Base-by-base conservation (phyloP, 176 grass and related monocot species). In the Hyparrhenia diplandra region DNA sequence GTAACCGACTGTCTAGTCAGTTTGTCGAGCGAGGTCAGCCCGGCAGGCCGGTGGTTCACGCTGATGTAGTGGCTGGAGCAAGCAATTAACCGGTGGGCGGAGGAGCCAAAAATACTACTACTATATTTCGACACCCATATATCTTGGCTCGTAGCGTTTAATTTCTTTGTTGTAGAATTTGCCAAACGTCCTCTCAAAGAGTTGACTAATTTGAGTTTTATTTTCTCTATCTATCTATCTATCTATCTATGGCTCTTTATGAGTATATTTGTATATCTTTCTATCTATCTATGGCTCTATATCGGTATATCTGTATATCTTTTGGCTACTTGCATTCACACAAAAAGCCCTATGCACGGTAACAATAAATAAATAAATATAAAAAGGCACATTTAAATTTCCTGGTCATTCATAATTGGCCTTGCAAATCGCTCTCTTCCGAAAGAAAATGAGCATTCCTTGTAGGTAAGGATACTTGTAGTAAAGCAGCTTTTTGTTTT, bases 41-140 rank as follows among this genome's bases (percentile, higher is more conserved):
- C 18, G 28, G n/a, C 21, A 60, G 82, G 73, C 51, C 64, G 78
- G 71, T 87, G 42, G 73, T 43, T 87, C 85, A 87, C 73, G 85
- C 72, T 29, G 27, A 77, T 71, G 25, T 32, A 47, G 83, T 72
- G 69, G 67, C 8, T 31, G 69, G 13, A 30, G 24, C 42, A 47
- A 71, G 14, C 41, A 4, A 46, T 71, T 12, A 46, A 71, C 25
- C 14, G 25, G 69, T 71, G 42, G 14, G 3, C 2, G 13, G 41
- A 71, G 23, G 6, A 71, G 69, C 25, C 16, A 29, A 20, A 47
- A 46, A 71, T 42, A 13, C 5, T 8, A 1, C 7, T 11, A 2
- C 3, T 1, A 5, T 23, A 17, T 45, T 71, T 10, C 1, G 10
- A 69, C 11, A 25, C 37, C n/a, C 21, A 13, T 25, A 10, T 25